Evolutionary conservation across 2,329 filamentous ascomycete genomes (phyloP), one percentile per base, ranked within the genome.

Genomic region (Cladobotryum mycophilum): DNA sequence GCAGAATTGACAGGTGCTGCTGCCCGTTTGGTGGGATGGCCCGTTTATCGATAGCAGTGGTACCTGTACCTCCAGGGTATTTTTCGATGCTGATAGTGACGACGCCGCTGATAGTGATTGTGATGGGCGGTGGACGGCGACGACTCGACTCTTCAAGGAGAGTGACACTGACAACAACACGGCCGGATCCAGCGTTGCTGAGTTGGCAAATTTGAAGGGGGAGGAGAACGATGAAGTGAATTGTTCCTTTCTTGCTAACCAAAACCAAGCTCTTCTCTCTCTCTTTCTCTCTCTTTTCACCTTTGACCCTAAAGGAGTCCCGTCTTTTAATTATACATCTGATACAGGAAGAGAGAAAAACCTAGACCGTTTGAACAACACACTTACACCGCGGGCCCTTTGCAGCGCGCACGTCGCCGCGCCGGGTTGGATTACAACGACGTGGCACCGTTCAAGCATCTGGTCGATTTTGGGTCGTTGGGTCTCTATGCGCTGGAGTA

Each of bases 391-490:
- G 25, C 25, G 25, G 25, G 8, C 25, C 25, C 25, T 30, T 8
- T 30, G 25, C 25, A 30, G 25, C 4, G 6, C 9, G 25, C 6
- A 30, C 25, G 25, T 30, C 25, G 25, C 25, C 9, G 20, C 25
- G 6, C 25, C 25, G 25, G 25, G 25, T 6, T 30, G 25, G 25
- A 30, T 30, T 7, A 30, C 6, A 4, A 30, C 25, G 51, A 53
- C 51, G 51, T 53, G 51, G 51, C 51, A 53, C 51, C 51, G 51
- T 49, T 47, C 33, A 44, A 53, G 37, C 51, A 47, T 4, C 35
- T 22, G 41, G 47, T 18, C 37, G 8, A 17, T 47, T 47, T 45
- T 53, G 30, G 25, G 47, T 47, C 42, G 47, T 49, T 53, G 51
- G 51, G 47, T 49, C 51, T 18, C 40, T 42, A 53, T 53, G 51